phyloP scores from a whole-genome alignment of 2,329 filamentous ascomycete genomes.

The Pseudogymnoascus sp. region DNA sequence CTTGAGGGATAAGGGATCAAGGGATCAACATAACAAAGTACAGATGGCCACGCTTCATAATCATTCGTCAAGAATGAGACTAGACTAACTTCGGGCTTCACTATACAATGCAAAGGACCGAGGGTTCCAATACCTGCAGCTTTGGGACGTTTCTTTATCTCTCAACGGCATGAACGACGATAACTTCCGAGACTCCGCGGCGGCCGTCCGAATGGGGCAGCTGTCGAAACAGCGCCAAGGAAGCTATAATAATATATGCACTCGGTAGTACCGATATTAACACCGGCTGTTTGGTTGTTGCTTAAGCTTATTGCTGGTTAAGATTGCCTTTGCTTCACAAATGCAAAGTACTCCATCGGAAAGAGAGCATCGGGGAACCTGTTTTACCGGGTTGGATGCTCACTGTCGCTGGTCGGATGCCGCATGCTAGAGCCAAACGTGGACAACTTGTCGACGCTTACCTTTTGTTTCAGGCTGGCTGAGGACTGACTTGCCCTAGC shows the following conservation, averaged over 20 bases:
- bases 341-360: not conserved
- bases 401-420: not conserved
- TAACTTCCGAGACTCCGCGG: not conserved
- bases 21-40: not conserved
- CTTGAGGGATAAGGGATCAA: not conserved
- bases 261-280: not conserved
- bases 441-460: not conserved
- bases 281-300: not conserved
- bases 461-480: not conserved
- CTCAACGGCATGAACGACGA: not conserved
- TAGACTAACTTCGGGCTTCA: not conserved
- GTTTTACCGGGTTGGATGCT: not conserved
- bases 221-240: not conserved
- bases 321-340: not conserved
- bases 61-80: not conserved
- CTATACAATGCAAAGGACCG: not conserved
- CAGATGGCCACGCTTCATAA: not conserved
- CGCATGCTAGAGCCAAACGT: not conserved
- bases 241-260: not conserved
- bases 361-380: not conserved
- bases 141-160: not conserved
- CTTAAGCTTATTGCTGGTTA: constrained; percentile 1
- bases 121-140: not conserved
- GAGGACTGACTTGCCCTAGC: not conserved
- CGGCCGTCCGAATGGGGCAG: not conserved